A percentile compares a stretch with the other conserved stretches of the same genome.
These are phyloP conservation scores for Coemansia sp. DNA, from an alignment of 192 early-diverging fungal species.

Conservation along the genomic window DNA sequence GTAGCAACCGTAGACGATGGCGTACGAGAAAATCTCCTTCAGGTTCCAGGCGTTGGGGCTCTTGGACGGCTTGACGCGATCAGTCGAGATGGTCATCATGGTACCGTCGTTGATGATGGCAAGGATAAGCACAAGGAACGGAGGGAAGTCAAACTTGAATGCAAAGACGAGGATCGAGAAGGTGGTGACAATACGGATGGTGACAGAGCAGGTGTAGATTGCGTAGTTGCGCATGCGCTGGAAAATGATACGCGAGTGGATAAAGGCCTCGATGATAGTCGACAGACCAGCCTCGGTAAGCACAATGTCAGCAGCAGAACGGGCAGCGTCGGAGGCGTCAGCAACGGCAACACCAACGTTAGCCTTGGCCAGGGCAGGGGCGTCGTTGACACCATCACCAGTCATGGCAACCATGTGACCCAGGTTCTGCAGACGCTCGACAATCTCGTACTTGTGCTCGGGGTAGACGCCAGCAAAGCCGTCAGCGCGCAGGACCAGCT, in stretches of 20 bases:
- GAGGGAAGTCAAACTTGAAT: constrained; percentile 81
- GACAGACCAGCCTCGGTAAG: constrained; percentile 76
- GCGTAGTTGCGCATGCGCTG: constrained; percentile 93
- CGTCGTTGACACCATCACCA: constrained; percentile 75
- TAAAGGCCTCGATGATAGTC: constrained; percentile 90
- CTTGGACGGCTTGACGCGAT: constrained; percentile 78
- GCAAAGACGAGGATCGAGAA: constrained; percentile 74
- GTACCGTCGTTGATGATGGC: constrained; percentile 92
- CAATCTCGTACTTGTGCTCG: constrained; percentile 73
- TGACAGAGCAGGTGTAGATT: constrained; percentile 89
- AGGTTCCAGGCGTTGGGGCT: constrained; percentile 88
- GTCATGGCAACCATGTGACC: constrained; percentile 76
- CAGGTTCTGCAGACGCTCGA: constrained; percentile 63
- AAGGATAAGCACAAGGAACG: constrained; percentile 83
- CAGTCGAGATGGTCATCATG: constrained; percentile 89
- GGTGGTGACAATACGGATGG: constrained; percentile 74
- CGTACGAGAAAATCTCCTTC: constrained; percentile 81
- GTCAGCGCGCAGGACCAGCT: constrained; percentile 63
- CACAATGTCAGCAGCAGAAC: constrained; percentile 77
- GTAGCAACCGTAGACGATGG: constrained; percentile 83
- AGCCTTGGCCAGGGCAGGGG: constrained; percentile 69
- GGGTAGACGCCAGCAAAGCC: constrained; percentile 69
- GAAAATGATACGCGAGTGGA: constrained; percentile 90
- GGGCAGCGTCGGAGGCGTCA: constrained; percentile 74
- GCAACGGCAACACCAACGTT: constrained; percentile 76